Evolutionary conservation across 192 early-diverging fungal genomes (phyloP), one percentile per base, ranked within the genome.

Genomic region (Lobosporangium transversale): DNA sequence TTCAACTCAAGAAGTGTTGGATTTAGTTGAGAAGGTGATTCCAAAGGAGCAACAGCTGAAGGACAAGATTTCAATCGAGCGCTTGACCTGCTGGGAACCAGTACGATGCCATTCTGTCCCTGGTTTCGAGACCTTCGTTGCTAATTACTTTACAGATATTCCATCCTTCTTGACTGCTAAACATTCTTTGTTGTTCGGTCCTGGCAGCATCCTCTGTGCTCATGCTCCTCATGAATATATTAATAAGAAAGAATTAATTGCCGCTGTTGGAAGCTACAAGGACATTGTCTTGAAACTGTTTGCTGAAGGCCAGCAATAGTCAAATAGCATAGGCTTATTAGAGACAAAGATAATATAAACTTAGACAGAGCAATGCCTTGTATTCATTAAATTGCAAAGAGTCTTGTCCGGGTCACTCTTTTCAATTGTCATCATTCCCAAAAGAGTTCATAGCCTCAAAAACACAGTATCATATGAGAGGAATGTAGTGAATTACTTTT

Each of bases 81-180:
- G 58, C 5, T 0, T 70, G 32, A 80, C 58, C 14, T 75, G 67
- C 48, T 69, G 78, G 75, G 80, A 84, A 49, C 83, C 81, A 2
- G 83, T 84, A 1, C 60, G 65, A 4, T 84, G 83, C 49, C 69
- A 80, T 18, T 55, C 63, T 24, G 79, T 80, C 21, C 64, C 62
- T 5, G 68, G 69, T 4, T 75, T 68, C 49, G 47, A 60, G 37
- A 80, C 79, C 35, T 68, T 67, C 56, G 79, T 73, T 20, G 70
- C 70, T 53, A 73, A 70, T 36, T 80, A 80, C 27, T 74, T 74
- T 27, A 80, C 79, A 1, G 79, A 80, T 30, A 80, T 80, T 27
- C 69, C 69, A 17, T 70, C 79, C 14, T 80, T 70, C 54, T 63
- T 51, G 27, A 42, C 63, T 12, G 69, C 79, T 0, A 68, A 74